These are phyloP conservation scores for Suhomyces bribrorum DNA, from an alignment of 1,139 yeast genomes.

Conservation along the genomic window DNA sequence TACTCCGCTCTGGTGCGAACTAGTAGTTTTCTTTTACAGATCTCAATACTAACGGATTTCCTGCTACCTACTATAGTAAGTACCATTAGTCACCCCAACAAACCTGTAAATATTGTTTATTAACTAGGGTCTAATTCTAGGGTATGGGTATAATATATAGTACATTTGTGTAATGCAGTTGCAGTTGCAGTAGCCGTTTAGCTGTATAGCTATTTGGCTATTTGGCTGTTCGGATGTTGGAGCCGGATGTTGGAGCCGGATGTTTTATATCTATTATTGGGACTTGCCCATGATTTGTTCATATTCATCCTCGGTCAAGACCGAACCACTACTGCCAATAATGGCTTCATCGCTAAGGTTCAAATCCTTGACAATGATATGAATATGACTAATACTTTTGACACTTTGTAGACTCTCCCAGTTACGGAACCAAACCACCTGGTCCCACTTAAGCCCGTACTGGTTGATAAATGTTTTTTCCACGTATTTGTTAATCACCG, in stretches of 20 bases:
- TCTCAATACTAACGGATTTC: too few relatives aligned
- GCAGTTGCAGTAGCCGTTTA: too few relatives aligned
- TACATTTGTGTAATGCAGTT: too few relatives aligned
- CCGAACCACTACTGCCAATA: conserved; percentile 12
- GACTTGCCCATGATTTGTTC: conserved; percentile 7
- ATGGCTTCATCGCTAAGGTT: conserved; percentile 13
- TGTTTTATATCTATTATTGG: neutral
- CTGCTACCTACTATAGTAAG: too few relatives aligned
- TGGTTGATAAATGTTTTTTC: conserved; percentile 45
- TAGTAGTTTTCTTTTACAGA: too few relatives aligned
- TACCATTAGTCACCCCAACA: too few relatives aligned
- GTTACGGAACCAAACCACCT: conserved; percentile 61
- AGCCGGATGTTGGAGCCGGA: too few relatives aligned
- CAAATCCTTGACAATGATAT: conserved; percentile 46
- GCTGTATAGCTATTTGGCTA: too few relatives aligned
- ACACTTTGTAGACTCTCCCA: conserved; percentile 65
- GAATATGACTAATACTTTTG: conserved; percentile 58
- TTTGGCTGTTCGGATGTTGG: neutral
- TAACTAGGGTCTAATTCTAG: too few relatives aligned
- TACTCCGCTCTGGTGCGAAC: too few relatives aligned
- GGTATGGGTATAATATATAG: too few relatives aligned
- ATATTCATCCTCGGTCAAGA: conserved; percentile 12
- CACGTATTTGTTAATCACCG: conserved; percentile 41
- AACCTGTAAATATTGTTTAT: too few relatives aligned
- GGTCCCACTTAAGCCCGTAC: conserved; percentile 35